Conservation (phyloP, 1,284 basidiomycete genomes). For the Marasmius oreades region DNA sequence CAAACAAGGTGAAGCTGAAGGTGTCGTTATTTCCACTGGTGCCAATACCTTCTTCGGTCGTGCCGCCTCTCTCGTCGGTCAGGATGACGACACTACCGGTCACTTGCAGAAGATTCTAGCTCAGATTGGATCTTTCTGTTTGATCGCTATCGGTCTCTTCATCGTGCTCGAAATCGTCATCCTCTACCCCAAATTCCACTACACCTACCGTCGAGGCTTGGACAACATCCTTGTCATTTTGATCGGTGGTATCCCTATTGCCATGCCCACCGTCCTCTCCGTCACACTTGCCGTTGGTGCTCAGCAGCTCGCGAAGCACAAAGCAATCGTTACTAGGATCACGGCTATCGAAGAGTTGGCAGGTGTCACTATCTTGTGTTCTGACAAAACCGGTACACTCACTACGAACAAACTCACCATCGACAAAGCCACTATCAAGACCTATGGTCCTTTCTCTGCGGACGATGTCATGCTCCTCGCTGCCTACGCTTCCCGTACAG, state of each 20-base stretch:
- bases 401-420: constrained; percentile 99
- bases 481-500: constrained; percentile 94
- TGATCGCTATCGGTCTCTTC: constrained; percentile 92
- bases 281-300: constrained; percentile 98
- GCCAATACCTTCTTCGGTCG: constrained; percentile 96
- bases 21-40: constrained; percentile 95
- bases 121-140: constrained; percentile 94
- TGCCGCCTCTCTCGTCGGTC: constrained; percentile 91
- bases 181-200: constrained; percentile 85
- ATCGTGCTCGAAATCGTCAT: constrained; percentile 88
- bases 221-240: constrained; percentile 96
- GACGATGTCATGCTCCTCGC: constrained; percentile 92
- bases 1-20: constrained; percentile 97
- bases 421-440: constrained; percentile 89
- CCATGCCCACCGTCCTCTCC: constrained; percentile 95
- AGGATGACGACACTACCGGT: constrained; percentile 94
- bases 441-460: constrained; percentile 84
- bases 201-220: constrained; percentile 89
- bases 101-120: constrained; percentile 98
- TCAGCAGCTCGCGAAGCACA: constrained; percentile 97
- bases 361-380: constrained; percentile 95
- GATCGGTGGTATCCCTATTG: constrained; percentile 98
- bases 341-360: constrained; percentile 97
- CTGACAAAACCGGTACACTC: constrained; percentile 96
- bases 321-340: constrained; percentile 98